Conservation (phyloP, 2,329 filamentous ascomycete species). For the Aspergillus clavatus region DNA sequence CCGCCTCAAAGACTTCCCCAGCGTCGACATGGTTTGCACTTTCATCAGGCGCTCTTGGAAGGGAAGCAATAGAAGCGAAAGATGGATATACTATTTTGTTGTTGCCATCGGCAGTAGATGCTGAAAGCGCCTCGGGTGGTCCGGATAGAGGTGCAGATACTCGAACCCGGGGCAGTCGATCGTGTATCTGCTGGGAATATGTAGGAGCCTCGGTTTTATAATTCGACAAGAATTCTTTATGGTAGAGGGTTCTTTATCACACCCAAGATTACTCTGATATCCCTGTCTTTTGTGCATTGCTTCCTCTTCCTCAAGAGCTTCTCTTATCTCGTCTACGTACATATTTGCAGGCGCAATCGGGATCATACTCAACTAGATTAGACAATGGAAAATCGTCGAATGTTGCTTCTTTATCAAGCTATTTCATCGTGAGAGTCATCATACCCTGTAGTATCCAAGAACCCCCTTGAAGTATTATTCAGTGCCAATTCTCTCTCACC, state of each 20-base stretch:
- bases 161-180: slow-evolving; percentile 4
- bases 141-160: slow-evolving; percentile 1
- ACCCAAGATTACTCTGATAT: too few relatives aligned
- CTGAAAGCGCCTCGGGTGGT: not conserved
- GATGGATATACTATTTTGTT: slow-evolving; percentile 38
- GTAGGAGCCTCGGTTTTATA: slow-evolving; percentile 24
- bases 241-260: not conserved
- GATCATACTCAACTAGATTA: too few relatives aligned
- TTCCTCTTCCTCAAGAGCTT: too few relatives aligned
- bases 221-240: not conserved
- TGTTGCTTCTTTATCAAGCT: too few relatives aligned
- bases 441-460: not conserved
- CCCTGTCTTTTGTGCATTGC: too few relatives aligned
- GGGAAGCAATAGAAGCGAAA: slow-evolving; percentile 35
- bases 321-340: too few relatives aligned
- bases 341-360: too few relatives aligned
- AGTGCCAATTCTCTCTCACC: too few relatives aligned
- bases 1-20: slow-evolving; percentile 5
- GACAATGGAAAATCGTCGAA: too few relatives aligned
- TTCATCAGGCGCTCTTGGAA: slow-evolving; percentile 29
- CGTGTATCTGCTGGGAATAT: slow-evolving; percentile 39
- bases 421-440: too few relatives aligned
- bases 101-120: slow-evolving; percentile 5
- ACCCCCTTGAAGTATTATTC: slow-evolving; percentile 1
- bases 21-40: slow-evolving; percentile 33